Evolutionary conservation across 306 rosid species (phyloP), one percentile per base, ranked within the genome.

Genomic region (Ormosia emarginata): DNA sequence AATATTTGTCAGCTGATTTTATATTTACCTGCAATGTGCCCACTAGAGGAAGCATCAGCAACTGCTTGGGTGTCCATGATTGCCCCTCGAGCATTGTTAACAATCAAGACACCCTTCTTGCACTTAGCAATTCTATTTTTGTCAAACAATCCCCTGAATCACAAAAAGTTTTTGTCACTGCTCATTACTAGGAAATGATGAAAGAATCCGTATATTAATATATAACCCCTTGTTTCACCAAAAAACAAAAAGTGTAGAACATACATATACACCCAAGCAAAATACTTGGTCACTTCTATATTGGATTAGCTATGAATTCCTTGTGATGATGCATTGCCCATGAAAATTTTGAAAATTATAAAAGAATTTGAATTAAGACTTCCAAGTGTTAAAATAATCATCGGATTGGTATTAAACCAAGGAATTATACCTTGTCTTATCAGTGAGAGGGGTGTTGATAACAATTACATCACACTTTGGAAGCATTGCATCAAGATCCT

Each of bases 71-170:
- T 85, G 5, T 95, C 97, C 99, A 93, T 90, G 66, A 95, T 88
- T 29, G 99, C 99, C 3, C 97, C 99, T 12, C 98, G 89, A 78
- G 99, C 99, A 85, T 94, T 94, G 93, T 91, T 93, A 64, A 91
- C 97, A 43, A 91, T 85, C 86, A 91, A 78, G 69, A 95, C 98
- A 81, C 98, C 98, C 85, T 90, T 94, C 93, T 89, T 91, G 79
- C 91, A 92, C 88, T 93, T 92, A 0, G 93, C 93, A 72, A 94
- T 91, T 82, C 86, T 89, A 40, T 80, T 86, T 83, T 93, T 91
- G 87, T 93, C 88, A 72, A 95, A 90, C 86, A 95, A 56, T 12
- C 98, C 99, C 79, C 99, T 93, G 85, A 5, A 33, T 84, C 82
- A 89, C 56, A 79, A 77, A 80, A 78, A 37, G n/a, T 57, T 14